phyloP scores from a whole-genome alignment of 2,329 filamentous ascomycete species.

The Hortaea werneckii region DNA sequence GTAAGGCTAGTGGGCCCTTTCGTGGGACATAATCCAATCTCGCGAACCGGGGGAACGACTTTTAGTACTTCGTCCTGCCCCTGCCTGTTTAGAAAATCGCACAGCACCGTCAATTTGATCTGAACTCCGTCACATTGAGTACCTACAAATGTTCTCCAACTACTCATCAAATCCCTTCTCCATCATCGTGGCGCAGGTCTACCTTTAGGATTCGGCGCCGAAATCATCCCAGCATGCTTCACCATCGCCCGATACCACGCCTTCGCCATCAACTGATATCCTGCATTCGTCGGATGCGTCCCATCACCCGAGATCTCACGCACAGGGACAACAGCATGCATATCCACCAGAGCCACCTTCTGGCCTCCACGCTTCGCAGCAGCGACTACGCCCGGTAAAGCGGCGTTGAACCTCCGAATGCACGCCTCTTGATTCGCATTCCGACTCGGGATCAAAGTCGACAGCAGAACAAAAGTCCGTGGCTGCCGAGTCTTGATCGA shows the following conservation, averaged over 20 bases:
- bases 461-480: constrained; percentile 1
- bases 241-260: constrained; percentile 3
- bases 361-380: constrained; percentile 1
- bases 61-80: too few species aligned
- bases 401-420: constrained; percentile 1
- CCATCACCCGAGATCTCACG: constrained; percentile 3
- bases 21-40: too few species aligned
- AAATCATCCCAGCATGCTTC: background rate
- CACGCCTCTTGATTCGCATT: background rate
- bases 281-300: constrained; percentile 6
- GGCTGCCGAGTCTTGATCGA: background rate
- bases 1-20: too few species aligned
- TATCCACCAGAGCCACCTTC: constrained; percentile 6
- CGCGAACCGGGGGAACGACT: too few species aligned
- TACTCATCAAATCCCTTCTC: too few species aligned
- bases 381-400: constrained; percentile 1
- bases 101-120: too few species aligned
- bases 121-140: too few species aligned
- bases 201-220: too few species aligned
- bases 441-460: constrained; percentile 4
- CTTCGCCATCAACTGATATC: constrained; percentile 6
- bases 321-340: constrained; percentile 4
- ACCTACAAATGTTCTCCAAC: too few species aligned
- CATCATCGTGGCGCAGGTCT: too few species aligned
- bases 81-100: too few species aligned